Evolutionary conservation across 306 rosid genomes (phyloP), one percentile per base, ranked within the genome.

Genomic region (Mimosa pudica): DNA sequence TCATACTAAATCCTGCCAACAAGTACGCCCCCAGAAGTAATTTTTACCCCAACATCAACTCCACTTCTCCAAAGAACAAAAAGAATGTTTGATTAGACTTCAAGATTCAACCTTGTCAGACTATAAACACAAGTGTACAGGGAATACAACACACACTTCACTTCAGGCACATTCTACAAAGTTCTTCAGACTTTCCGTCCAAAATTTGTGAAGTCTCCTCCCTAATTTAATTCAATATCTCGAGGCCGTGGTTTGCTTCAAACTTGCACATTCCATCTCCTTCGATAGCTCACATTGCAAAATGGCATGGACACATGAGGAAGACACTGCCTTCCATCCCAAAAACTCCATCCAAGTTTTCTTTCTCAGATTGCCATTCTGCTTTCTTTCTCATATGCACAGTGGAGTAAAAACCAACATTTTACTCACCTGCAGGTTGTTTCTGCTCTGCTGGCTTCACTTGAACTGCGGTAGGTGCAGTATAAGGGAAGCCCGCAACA

Each of bases 341-440:
- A 52, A 1, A 52, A 16, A 52, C 6, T 16, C 1, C 14, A 51
- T 51, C 57, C 57, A 51, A 14, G 57, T 51, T 14, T 13, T 51
- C 58, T 52, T 51, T 63, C 41, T 68, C 76, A 14, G 30, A 17
- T 82, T 17, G 24, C 18, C 36, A 61, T 51, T 54, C 67, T 42
- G 47, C 75, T 46, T 35, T 9, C 46, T n/a, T 44, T 38, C 60
- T 75, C 45, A 11, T 9, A 75, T 65, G 70, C 33, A 58, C 71
- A 44, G 6, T 41, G 36, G 10, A 1, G 54, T 42, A 18, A 44
- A 44, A 33, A 44, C 18, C 54, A 48, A 44, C 58, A 42, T 70
- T 81, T 86, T 90, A 94, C 92, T 93, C 98, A 84, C 94, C 97
- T 0, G 97, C 98, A 32, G 97, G 98, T 82, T 95, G 98, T 82